Percentiles rank a stretch among this genome's conserved stretches.
These are phyloP conservation scores for Mycogone perniciosa DNA, from an alignment of 2,329 filamentous ascomycete species.

Conservation along the genomic window DNA sequence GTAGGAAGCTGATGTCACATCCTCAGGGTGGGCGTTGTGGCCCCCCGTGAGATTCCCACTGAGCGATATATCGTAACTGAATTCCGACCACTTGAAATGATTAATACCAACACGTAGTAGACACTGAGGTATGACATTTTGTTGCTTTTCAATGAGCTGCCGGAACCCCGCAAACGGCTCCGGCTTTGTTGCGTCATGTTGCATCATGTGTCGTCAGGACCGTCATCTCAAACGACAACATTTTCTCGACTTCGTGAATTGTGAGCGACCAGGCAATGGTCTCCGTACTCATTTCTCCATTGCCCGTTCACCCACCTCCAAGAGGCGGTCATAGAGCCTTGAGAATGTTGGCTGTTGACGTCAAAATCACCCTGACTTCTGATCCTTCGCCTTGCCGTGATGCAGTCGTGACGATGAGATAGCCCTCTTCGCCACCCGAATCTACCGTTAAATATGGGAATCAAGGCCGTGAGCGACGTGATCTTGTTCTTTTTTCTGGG, in stretches of 20 bases:
- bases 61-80: too few species aligned
- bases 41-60: too few species aligned
- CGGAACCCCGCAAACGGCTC: not conserved
- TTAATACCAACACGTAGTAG: too few species aligned
- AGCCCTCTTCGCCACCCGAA: not conserved
- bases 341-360: not conserved
- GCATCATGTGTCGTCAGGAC: not conserved
- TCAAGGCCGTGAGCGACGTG: too few species aligned
- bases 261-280: not conserved
- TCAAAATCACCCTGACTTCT: not conserved
- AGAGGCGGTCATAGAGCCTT: too few species aligned
- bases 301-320: too few species aligned
- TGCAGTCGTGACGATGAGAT: not conserved
- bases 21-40: too few species aligned
- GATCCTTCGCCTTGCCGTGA: not conserved
- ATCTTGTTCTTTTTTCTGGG: too few species aligned
- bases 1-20: too few species aligned
- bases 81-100: too few species aligned
- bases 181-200: not conserved
- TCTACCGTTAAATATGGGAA: not conserved
- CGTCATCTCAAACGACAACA: not conserved
- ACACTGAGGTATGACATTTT: too few species aligned
- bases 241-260: not conserved
- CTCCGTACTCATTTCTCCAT: not conserved
- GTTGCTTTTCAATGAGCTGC: too few species aligned